These are phyloP conservation scores for Verbena officinalis DNA, from an alignment of 257 asterid genomes.

Conservation along the genomic window DNA sequence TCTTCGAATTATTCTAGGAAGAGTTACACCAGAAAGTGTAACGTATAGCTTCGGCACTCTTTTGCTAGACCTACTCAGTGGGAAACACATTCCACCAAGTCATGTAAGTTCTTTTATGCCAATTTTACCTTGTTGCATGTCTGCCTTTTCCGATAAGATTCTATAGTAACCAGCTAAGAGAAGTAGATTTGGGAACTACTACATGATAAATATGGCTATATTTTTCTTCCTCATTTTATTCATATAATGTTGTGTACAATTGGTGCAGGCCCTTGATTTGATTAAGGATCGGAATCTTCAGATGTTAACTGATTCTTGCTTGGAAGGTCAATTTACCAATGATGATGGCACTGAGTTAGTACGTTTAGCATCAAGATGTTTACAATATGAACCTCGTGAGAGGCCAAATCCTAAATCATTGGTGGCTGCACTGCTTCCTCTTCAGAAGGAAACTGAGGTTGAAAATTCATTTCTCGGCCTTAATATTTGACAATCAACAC, in stretches of 20 bases:
- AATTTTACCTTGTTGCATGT: not conserved
- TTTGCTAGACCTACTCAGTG: slow-evolving; percentile 66
- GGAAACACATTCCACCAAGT: slow-evolving; percentile 67
- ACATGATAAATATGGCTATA: not conserved
- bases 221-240: not conserved
- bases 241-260: slow-evolving; percentile 4
- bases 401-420: slow-evolving; percentile 70
- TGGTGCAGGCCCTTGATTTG: slow-evolving; percentile 76
- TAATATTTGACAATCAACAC: not conserved
- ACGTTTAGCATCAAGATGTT: slow-evolving; percentile 73
- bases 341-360: slow-evolving; percentile 77
- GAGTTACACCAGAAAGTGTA: slow-evolving; percentile 61
- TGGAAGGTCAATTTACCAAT: slow-evolving; percentile 71
- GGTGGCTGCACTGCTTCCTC: slow-evolving; percentile 69
- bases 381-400: slow-evolving; percentile 76
- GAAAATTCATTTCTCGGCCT: not conserved
- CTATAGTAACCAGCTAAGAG: not conserved
- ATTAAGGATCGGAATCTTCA: slow-evolving; percentile 76
- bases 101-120: slow-evolving; percentile 37
- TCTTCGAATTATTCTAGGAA: slow-evolving; percentile 35
- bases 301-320: slow-evolving; percentile 77
- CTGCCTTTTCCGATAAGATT: not conserved
- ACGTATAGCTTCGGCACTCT: slow-evolving; percentile 64
- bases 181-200: not conserved
- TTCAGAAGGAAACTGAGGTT: slow-evolving; percentile 80